Evolutionary conservation across 2,329 filamentous ascomycete genomes (phyloP), one percentile per base, ranked within the genome.

Genomic region (Boeremia exigua): DNA sequence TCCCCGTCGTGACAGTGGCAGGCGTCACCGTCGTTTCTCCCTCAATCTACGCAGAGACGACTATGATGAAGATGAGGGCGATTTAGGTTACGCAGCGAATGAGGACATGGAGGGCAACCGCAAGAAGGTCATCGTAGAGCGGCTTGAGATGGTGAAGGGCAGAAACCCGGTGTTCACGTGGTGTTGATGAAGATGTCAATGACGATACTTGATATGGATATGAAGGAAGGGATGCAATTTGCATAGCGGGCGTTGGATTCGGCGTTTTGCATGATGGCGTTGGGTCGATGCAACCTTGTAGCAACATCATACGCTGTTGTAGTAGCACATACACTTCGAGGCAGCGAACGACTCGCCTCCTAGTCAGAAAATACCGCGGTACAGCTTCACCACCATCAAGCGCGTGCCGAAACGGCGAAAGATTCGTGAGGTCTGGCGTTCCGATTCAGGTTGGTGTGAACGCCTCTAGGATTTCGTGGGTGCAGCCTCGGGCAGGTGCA

Each of bases 141-240:
- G 95, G 60, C 79, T 99, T 55, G 95, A 99, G 81, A 90, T 94
- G 57, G 95, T 99, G 59, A 98, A 98, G 82, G 91, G 88, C 72
- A 90, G 89, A 74, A 96, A 96, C 72, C 95, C 95, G 2, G 92
- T 99, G 29, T 99, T 99, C 77, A 96, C 91, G 39, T 99, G 95
- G 91, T 99, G 95, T 81, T 98, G 65, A 75, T 47, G 56, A 52
- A 29, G 10, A 51, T 33, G 50, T 27, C 29, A 43, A 12, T 40
- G 11, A 44, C 46, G 36, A 53, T 54, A 33, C 46, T 38, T 34
- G 48, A 54, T 27, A 42, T 32, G 45, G 48, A 45, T n/a, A 25
- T 32, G 44, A 46, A 39, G 11, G 19, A 43, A 54, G 46, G 48
- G 53, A 47, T 40, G 34, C 29, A 32, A 37, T 51, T 56, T 43